Conservation (phyloP, 306 rosid species). For the Senna siamea region DNA sequence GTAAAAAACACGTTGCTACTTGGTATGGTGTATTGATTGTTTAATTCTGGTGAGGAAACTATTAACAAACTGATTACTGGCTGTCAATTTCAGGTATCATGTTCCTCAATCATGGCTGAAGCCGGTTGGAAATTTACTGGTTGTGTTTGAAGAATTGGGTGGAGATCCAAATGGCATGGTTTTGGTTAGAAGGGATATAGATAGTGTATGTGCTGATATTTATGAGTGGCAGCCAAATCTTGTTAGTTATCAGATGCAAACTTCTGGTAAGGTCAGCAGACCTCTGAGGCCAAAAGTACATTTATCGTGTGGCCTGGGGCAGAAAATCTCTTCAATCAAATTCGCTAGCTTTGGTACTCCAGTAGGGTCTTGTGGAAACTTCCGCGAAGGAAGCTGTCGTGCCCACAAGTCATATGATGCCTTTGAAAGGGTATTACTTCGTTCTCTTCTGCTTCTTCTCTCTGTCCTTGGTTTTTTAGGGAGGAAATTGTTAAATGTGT, state of each 20-base stretch:
- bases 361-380: slow-evolving; percentile 83
- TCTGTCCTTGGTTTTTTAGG: background rate
- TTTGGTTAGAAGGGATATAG: slow-evolving; percentile 84
- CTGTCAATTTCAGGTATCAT: slow-evolving; percentile 77
- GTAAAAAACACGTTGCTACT: slow-evolving; percentile 49
- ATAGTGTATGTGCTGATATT: slow-evolving; percentile 84
- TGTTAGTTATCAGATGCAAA: slow-evolving; percentile 74
- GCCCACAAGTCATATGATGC: slow-evolving; percentile 91
- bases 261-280: slow-evolving; percentile 69
- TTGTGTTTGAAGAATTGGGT: slow-evolving; percentile 85
- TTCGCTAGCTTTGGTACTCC: slow-evolving; percentile 98
- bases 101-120: slow-evolving; percentile 94
- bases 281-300: slow-evolving; percentile 88
- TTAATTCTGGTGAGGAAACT: slow-evolving; percentile 18
- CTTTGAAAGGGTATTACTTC: slow-evolving; percentile 65
- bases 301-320: slow-evolving; percentile 80
- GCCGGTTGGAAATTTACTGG: slow-evolving; percentile 85
- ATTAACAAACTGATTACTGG: slow-evolving; percentile 20
- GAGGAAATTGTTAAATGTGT: too few species aligned
- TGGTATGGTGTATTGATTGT: slow-evolving; percentile 9
- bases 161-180: slow-evolving; percentile 89
- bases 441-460: slow-evolving; percentile 2
- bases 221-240: slow-evolving; percentile 98
- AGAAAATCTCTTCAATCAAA: slow-evolving; percentile 83
- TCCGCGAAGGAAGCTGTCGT: slow-evolving; percentile 84